Evolutionary conservation across 2,329 filamentous ascomycete genomes (phyloP).

Genomic region (Hypoxylon sp.): DNA sequence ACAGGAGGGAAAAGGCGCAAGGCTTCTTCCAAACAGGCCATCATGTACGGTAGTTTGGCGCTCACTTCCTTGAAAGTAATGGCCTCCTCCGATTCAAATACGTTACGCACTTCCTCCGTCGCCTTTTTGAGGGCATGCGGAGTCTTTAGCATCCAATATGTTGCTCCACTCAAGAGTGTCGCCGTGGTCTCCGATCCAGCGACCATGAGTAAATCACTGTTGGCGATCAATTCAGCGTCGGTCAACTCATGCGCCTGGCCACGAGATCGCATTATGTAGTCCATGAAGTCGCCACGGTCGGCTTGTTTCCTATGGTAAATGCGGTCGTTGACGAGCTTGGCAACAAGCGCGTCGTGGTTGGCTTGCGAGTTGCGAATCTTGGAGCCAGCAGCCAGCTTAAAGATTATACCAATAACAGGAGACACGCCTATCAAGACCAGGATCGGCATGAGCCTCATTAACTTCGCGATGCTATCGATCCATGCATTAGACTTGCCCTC

Average conservation of each 20-base stretch:
- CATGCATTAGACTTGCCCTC: conserved; percentile 56
- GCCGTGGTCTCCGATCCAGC: conserved; percentile 54
- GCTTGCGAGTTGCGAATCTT: conserved; percentile 51
- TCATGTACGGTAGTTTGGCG: conserved; percentile 47
- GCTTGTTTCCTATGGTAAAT: conserved; percentile 49
- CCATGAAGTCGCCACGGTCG: conserved; percentile 53
- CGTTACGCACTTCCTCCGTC: conserved; percentile 60
- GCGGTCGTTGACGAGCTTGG: conserved; percentile 46
- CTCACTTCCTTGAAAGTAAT: conserved; percentile 59
- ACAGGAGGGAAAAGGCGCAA: conserved; percentile 50
- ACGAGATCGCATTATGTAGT: conserved; percentile 52
- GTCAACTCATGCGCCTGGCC: conserved; percentile 51
- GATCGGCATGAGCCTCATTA: conserved; percentile 47
- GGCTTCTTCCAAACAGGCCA: conserved; percentile 49
- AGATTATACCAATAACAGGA: conserved; percentile 33
- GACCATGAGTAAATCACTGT: conserved; percentile 53
- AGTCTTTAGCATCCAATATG: conserved; percentile 53
- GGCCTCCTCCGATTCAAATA: conserved; percentile 62
- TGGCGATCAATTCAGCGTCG: conserved; percentile 53
- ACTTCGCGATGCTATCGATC: conserved; percentile 49
- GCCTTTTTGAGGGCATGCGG: conserved; percentile 49
- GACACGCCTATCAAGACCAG: conserved; percentile 44
- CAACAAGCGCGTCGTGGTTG: conserved; percentile 48
- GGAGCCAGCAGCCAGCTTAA: conserved; percentile 46
- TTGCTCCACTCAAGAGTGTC: conserved; percentile 48